Base-by-base conservation (phyloP, 2,329 filamentous ascomycete species). In the Talaromyces sp. region DNA sequence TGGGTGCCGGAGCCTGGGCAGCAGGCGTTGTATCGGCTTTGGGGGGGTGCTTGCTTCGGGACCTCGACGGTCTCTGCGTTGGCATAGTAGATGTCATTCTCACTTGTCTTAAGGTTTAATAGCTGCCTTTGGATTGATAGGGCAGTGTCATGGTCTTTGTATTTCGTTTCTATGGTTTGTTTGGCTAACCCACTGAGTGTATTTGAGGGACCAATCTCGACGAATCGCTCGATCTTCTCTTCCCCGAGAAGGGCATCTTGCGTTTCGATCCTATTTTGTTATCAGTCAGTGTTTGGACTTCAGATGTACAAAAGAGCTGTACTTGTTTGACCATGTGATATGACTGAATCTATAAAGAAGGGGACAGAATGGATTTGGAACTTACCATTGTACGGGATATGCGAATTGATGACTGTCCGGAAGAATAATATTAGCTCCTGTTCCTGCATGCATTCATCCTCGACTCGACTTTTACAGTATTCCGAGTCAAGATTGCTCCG, bases 171-270 rank as follows among this genome's bases (percentile, higher is more conserved):
- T 67, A 98, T 82, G 62, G 95, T 99, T 73, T 94, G 87, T 84
- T 93, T 96, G 69, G 95, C 95, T 95, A 99, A 98, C 64, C 92
- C 99, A 94, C 82, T 98, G 95, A 64, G 95, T 98, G 83, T 99
- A 95, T 80, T 98, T 98, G 95, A 95, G 98, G 95, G 95, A 77
- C 95, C 95, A 73, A 99, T 90, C 81, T 99, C 95, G 73, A 99
- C 95, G 75, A 99, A 95, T 76, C 95, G 89, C 86, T 99, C 95
- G 59, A 95, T 96, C 61, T 89, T 90, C 83, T 96, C 95, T 80
- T 97, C 93, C 70, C 90, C 94, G 72, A 99, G 90, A 75, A 99
- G 94, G 73, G 98, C 94, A 93, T 99, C 95, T 82, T 99, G 95
- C 63, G 95, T 99, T 83, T 99, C 95, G 80, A 99, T 99, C 95